Conservation (phyloP, 2,329 filamentous ascomycete genomes). For the Pseudogymnoascus sp. region DNA sequence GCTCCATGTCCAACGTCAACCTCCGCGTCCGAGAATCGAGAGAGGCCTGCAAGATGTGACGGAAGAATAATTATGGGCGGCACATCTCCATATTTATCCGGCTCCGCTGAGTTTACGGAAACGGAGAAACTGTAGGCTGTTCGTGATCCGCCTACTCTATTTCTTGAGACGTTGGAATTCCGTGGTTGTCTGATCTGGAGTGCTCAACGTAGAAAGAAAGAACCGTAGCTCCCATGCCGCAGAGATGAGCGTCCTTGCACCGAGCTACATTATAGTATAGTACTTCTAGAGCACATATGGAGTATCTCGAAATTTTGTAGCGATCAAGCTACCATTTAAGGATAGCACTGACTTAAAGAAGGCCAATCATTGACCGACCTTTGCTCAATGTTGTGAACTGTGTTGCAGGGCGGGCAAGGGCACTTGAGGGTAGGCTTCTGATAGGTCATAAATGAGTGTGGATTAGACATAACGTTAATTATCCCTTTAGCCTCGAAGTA, state of each 20-base stretch:
- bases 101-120: not conserved
- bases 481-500: not conserved
- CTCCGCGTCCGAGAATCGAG: not conserved
- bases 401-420: not conserved
- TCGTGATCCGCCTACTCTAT: not conserved
- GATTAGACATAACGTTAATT: not conserved
- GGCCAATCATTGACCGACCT: not conserved
- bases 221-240: not conserved
- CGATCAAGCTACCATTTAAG: not conserved
- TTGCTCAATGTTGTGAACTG: not conserved
- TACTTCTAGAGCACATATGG: not conserved
- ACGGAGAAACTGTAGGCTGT: not conserved
- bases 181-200: not conserved
- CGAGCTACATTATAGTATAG: not conserved
- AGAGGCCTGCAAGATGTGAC: not conserved
- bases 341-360: not conserved
- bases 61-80: not conserved
- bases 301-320: not conserved
- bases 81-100: not conserved
- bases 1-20: not conserved
- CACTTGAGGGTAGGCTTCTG: not conserved
- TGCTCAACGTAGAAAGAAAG: not conserved
- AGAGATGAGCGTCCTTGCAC: not conserved
- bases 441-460: not conserved
- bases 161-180: not conserved